Evolutionary conservation across 2,329 filamentous ascomycete species (phyloP).

Genomic region (Neofusicoccum cordaticola): DNA sequence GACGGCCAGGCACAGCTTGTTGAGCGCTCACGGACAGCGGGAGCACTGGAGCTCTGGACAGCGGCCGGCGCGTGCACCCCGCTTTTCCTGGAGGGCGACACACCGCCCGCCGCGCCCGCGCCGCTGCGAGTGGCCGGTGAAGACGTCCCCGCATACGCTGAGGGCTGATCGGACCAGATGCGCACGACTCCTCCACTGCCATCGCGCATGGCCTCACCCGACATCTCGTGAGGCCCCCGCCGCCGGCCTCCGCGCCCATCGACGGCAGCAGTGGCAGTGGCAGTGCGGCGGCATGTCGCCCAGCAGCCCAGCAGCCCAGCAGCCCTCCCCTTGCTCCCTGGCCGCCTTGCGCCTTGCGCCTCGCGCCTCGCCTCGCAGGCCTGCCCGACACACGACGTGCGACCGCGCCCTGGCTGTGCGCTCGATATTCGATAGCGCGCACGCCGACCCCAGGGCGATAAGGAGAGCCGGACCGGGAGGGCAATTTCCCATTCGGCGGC

Average conservation of each 20-base stretch:
- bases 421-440: constrained; percentile 9
- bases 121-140: not conserved
- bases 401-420: constrained; percentile 9
- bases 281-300: not conserved
- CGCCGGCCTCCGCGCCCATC: not conserved
- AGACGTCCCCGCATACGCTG: not conserved
- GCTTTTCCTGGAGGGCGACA: not conserved
- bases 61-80: not conserved
- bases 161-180: not conserved
- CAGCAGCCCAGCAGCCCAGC: not conserved
- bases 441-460: not conserved
- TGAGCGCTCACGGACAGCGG: constrained; percentile 9
- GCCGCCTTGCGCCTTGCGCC: not conserved
- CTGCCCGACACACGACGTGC: not conserved
- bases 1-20: constrained; percentile 10
- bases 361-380: not conserved
- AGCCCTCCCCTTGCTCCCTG: not conserved
- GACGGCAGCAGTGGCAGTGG: not conserved
- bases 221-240: not conserved
- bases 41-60: constrained; percentile 7
- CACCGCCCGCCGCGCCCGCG: not conserved
- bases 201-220: constrained; percentile 1
- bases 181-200: not conserved
- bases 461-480: not conserved
- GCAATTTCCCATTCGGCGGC: not conserved